Evolutionary conservation across 352 stramenopile genomes (phyloP), one percentile per base, ranked within the genome.

Genomic region (Phytophthora quininea): DNA sequence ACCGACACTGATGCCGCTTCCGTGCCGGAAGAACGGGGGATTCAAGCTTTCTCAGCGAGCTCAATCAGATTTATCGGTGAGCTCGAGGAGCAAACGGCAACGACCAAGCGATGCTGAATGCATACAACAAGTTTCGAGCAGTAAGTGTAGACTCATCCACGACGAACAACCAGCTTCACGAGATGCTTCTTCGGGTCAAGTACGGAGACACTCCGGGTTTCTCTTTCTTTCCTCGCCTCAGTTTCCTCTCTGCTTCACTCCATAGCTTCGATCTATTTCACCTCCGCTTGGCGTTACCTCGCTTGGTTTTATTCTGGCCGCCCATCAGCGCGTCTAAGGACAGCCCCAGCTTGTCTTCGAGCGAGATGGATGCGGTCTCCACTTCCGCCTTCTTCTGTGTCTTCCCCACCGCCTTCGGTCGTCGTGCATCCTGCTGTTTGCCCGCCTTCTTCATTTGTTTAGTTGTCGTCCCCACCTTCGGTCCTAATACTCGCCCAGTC

Each of bases 341-440:
- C 49, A 93, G 74, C 31, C 72, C 71, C 37, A 93, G 70, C 51
- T 90, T 80, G 58, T 91, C 82, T 65, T 91, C 76, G 15, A 93
- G 69, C 19, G 76, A 74, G 12, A 92, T 82, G 15, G 40, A 69
- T 33, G 53, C 6, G 19, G 24, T 38, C 11, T 45, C 49, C 38
- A 48, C 43, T 52, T 54, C 43, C 31, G 52, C 43, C 19, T 76
- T 67, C 50, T 76, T 80, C 42, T 53, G 33, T 29, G 43, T 57
- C 45, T 69, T 73, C 19, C 62, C 55, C 8, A 72, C 63, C 12
- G 47, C 62, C 27, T 79, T 72, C 31, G 69, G 64, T 50, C 73
- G 69, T 24, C 64, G 77, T 14, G 46, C 50, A 35, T 42, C 33
- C 52, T 80, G 78, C 46, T 54, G 47, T 54, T 83, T 81, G 12